Conservation (phyloP, 768 basidiomycete species). For the Lactarius hengduanensis region DNA sequence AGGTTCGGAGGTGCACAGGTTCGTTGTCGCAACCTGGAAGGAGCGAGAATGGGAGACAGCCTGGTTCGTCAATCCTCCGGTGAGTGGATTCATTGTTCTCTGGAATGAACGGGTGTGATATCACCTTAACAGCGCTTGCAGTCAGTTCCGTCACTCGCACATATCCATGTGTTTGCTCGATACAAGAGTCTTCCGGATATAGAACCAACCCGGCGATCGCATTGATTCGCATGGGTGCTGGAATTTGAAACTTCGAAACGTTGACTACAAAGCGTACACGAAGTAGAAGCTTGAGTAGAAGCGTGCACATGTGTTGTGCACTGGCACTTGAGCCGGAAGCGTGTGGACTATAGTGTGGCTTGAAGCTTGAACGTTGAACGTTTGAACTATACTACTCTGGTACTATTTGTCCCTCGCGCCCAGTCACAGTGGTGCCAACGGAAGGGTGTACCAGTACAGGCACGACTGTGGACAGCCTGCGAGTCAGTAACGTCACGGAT, state of each 20-base stretch:
- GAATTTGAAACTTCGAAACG: not conserved
- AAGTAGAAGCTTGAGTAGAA: not conserved
- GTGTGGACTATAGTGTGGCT: not conserved
- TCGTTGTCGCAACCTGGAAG: slow-evolving; percentile 64
- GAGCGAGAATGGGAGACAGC: slow-evolving; percentile 84
- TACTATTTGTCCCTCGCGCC: no score
- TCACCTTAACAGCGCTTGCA: slow-evolving; percentile 59
- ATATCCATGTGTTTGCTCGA: slow-evolving; percentile 84
- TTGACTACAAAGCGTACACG: not conserved
- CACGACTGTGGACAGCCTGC: no score
- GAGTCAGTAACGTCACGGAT: no score
- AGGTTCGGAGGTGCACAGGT: slow-evolving; percentile 58
- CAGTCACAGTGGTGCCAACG: no score
- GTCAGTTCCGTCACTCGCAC: slow-evolving; percentile 76
- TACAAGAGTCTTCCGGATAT: slow-evolving; percentile 39
- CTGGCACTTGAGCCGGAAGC: not conserved
- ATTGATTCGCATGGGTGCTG: not conserved
- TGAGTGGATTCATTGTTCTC: slow-evolving; percentile 39
- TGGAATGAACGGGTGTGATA: not conserved
- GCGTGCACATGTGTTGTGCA: not conserved
- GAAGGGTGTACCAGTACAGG: no score
- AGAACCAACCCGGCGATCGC: not conserved
- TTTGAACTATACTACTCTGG: not conserved
- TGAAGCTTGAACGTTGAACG: not conserved
- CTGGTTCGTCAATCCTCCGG: slow-evolving; percentile 90